Percentiles rank a stretch among this genome's conserved stretches.
Evolutionary conservation across 2,329 filamentous ascomycete genomes (phyloP).

Genomic region (Fusarium sp.): DNA sequence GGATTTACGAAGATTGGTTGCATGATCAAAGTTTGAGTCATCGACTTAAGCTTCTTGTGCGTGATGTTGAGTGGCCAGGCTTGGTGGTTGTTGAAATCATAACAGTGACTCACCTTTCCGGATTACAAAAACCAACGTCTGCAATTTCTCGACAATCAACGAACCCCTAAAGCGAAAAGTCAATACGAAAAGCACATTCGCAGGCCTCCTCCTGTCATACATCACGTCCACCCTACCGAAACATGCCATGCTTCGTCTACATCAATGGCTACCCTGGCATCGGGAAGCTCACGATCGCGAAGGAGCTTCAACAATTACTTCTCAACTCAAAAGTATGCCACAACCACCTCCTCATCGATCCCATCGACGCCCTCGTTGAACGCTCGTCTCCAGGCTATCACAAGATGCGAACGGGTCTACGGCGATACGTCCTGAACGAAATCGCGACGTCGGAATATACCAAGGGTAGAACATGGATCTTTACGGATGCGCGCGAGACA

Average conservation of each 20-base stretch:
- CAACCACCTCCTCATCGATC: not conserved
- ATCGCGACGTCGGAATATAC: not conserved
- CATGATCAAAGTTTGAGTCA: not conserved
- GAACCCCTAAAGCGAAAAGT: accelerated
- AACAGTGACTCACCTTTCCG: not conserved
- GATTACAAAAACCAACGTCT: accelerated
- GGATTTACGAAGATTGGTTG: not conserved
- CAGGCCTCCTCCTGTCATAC: accelerated
- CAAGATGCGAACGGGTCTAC: not conserved
- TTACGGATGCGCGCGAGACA: not conserved
- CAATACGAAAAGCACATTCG: accelerated
- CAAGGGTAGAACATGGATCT: not conserved
- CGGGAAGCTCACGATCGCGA: conserved; percentile 1
- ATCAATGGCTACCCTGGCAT: conserved; percentile 7
- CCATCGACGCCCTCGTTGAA: not conserved
- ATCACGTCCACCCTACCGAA: accelerated
- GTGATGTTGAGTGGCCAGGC: not conserved
- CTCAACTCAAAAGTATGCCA: not conserved
- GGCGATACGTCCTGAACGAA: not conserved
- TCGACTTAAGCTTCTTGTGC: not conserved
- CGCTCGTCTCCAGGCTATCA: not conserved
- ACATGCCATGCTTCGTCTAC: not conserved
- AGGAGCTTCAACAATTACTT: not conserved
- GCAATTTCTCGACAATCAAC: accelerated
- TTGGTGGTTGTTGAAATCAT: accelerated